phyloP scores from a whole-genome alignment of 140 eudicot genomes.

The Senecio squalidus region DNA sequence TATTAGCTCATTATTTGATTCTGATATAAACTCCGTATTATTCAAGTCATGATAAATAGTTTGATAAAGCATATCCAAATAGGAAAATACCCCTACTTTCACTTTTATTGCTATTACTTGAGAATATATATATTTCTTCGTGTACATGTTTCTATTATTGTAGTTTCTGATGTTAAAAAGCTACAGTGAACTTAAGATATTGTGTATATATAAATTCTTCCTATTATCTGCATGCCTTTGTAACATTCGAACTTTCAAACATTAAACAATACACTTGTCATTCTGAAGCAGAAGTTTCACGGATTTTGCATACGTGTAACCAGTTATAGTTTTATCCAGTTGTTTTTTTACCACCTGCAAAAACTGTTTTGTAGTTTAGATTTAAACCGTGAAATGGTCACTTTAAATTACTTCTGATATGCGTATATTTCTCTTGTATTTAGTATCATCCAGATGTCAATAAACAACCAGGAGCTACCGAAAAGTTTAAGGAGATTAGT shows the following conservation, averaged over 20 bases:
- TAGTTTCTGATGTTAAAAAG: slow-evolving; percentile 3
- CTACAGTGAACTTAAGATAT: not conserved
- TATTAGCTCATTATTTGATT: not conserved
- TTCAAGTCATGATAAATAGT: not conserved
- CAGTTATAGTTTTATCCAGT: slow-evolving; percentile 1
- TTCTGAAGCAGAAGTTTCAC: not conserved
- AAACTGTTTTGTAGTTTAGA: not conserved
- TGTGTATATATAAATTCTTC: not conserved
- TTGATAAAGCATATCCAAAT: not conserved
- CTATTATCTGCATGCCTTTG: not conserved
- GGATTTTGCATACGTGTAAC: not conserved
- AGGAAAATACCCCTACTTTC: not conserved
- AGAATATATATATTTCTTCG: not conserved
- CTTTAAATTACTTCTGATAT: slow-evolving; percentile 15
- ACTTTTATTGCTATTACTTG: not conserved
- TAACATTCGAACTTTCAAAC: not conserved
- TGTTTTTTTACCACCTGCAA: slow-evolving; percentile 1
- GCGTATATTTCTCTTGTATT: slow-evolving; percentile 7
- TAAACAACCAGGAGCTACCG: slow-evolving; percentile 98
- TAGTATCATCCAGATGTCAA: slow-evolving; percentile 98
- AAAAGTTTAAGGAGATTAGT: slow-evolving; percentile 96
- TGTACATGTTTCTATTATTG: not conserved
- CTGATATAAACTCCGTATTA: not conserved
- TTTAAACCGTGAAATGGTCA: slow-evolving; percentile 7
- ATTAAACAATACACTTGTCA: not conserved